Evolutionary conservation across 176 grass and related monocot genomes (phyloP).

Genomic region (Avena insularis): DNA sequence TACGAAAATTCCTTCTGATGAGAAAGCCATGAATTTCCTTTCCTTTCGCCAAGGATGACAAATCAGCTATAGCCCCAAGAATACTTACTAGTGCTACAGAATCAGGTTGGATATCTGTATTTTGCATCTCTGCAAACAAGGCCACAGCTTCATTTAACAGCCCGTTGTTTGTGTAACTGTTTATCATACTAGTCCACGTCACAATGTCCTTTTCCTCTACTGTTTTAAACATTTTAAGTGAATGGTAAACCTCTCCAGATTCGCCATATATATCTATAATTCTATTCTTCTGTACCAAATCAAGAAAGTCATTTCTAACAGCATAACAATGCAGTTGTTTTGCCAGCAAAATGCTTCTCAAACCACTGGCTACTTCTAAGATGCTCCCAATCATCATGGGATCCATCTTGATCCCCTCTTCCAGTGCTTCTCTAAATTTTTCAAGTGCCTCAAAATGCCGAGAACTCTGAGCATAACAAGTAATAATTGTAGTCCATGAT

Average conservation of each 20-base stretch:
- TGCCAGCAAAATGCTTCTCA: conserved; percentile 51
- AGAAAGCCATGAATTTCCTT: conserved; percentile 91
- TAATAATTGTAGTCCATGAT: conserved; percentile 82
- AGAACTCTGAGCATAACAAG: conserved; percentile 66
- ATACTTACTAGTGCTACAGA: conserved; percentile 71
- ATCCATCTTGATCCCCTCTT: conserved; percentile 64
- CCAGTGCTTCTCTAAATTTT: conserved; percentile 55
- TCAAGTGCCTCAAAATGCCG: conserved; percentile 55
- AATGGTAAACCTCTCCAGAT: conserved; percentile 50
- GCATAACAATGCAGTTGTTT: conserved; percentile 80
- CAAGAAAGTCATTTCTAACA: conserved; percentile 69
- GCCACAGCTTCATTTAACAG: conserved; percentile 66
- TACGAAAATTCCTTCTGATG: conserved; percentile 58
- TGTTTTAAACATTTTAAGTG: conserved; percentile 59
- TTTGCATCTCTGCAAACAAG: conserved; percentile 69
- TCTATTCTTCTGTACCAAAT: conserved; percentile 73
- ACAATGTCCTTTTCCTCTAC: conserved; percentile 76
- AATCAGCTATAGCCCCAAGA: conserved; percentile 56
- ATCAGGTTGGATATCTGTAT: conserved; percentile 64
- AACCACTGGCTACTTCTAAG: conserved; percentile 65
- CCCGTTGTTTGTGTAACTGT: conserved; percentile 54
- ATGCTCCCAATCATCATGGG: conserved; percentile 87
- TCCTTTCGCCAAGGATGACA: conserved; percentile 75
- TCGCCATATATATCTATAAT: conserved; percentile 73
- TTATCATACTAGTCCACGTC: conserved; percentile 89